Conservation (phyloP, 106 monocot genomes). For the Amphibolis antarctica region DNA sequence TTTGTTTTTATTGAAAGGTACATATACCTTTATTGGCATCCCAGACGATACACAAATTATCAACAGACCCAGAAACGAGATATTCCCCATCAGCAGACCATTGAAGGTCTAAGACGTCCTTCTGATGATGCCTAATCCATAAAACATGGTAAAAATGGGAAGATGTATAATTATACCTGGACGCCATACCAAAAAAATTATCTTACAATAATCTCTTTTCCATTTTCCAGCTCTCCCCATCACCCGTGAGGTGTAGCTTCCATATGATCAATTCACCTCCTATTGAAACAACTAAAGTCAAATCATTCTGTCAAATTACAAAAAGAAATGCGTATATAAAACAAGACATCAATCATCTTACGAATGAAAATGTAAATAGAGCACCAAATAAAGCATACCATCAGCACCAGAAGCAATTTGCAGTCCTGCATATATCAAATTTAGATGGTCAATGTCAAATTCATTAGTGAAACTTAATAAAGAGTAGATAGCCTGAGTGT, state of each 20-base stretch:
- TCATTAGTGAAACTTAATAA: background rate
- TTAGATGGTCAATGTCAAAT: background rate
- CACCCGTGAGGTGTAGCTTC: conserved; percentile 56
- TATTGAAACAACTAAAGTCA: conserved; percentile 3
- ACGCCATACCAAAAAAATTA: background rate
- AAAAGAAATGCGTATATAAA: background rate
- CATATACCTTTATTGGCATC: conserved; percentile 61
- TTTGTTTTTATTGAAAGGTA: conserved; percentile 1
- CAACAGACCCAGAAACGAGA: conserved; percentile 78
- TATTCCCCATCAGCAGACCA: conserved; percentile 68
- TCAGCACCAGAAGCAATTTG: conserved; percentile 88
- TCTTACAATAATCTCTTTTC: conserved; percentile 71
- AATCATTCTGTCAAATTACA: conserved; percentile 4
- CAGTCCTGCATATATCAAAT: conserved; percentile 47
- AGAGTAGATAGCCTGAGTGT: too few relatives aligned
- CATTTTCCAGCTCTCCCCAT: conserved; percentile 68
- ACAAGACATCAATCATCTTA: background rate
- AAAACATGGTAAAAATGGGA: background rate
- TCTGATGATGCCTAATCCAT: conserved; percentile 59
- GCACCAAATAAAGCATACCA: conserved; percentile 38
- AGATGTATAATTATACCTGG: background rate
- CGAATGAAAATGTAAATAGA: conserved; percentile 4
- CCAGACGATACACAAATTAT: conserved; percentile 88
- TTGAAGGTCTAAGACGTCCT: conserved; percentile 85
- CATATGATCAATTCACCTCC: conserved; percentile 84